Evolutionary conservation across 108 stramenopile species (phyloP).

Genomic region (Skeletonema grethae): DNA sequence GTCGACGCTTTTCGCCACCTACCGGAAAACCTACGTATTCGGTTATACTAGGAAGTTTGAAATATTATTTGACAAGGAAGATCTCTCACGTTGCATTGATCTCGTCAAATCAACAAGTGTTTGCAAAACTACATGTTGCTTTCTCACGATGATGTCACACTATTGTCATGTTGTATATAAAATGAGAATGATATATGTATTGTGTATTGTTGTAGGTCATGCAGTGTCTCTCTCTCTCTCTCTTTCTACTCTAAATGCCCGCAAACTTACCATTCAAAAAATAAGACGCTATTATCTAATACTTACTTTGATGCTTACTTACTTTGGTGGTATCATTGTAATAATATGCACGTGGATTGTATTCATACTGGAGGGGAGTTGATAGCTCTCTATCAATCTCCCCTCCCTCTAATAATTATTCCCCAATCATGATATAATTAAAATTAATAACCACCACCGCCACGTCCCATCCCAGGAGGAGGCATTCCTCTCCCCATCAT

Average conservation of each 20-base stretch:
- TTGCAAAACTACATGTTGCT: too few relatives aligned
- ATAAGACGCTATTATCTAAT: neutral
- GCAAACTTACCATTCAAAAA: slow-evolving; percentile 5
- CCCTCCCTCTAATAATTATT: neutral
- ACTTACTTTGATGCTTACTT: neutral
- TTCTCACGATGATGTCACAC: too few relatives aligned
- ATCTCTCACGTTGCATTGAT: too few relatives aligned
- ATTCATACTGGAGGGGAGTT: neutral
- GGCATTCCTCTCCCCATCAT: slow-evolving; percentile 54
- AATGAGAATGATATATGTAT: too few relatives aligned
- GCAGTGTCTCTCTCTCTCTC: neutral
- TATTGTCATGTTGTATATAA: too few relatives aligned
- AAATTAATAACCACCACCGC: slow-evolving; percentile 3
- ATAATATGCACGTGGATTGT: neutral
- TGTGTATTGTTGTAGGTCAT: too few relatives aligned
- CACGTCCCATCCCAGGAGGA: slow-evolving; percentile 71
- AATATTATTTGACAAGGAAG: too few relatives aligned
- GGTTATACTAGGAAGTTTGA: too few relatives aligned
- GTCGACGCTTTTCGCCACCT: too few relatives aligned
- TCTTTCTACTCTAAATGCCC: neutral
- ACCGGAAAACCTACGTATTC: too few relatives aligned
- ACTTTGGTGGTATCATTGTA: neutral
- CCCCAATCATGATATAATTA: neutral
- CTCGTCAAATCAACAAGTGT: too few relatives aligned
- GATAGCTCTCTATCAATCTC: neutral